A percentile compares a stretch with the other conserved stretches of the same genome.
These are phyloP conservation scores for Silene coronaria DNA, from an alignment of 179 eudicot species.

Conservation along the genomic window DNA sequence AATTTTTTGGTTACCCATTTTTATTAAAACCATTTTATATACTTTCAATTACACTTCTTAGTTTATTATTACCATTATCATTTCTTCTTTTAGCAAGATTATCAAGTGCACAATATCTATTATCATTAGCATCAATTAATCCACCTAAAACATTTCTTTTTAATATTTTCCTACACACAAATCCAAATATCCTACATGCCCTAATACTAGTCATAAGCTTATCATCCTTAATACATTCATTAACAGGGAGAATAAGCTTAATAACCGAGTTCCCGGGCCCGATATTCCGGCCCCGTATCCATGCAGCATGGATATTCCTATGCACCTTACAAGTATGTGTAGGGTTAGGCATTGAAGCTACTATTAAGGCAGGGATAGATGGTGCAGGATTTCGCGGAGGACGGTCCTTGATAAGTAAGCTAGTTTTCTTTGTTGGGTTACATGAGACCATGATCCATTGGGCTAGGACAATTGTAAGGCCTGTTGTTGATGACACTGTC, in stretches of 20 bases:
- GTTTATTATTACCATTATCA: slow-evolving; percentile 75
- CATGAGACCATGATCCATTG: slow-evolving; percentile 74
- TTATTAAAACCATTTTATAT: slow-evolving; percentile 37
- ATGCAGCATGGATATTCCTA: slow-evolving; percentile 58
- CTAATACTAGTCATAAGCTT: slow-evolving; percentile 40
- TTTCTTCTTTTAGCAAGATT: slow-evolving; percentile 71
- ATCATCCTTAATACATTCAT: slow-evolving; percentile 38
- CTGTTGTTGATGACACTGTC: slow-evolving; percentile 66
- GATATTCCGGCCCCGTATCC: slow-evolving; percentile 30
- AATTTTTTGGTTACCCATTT: neutral
- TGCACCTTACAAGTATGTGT: slow-evolving; percentile 52
- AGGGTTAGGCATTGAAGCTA: slow-evolving; percentile 61
- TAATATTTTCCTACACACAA: slow-evolving; percentile 42
- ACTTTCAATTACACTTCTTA: slow-evolving; percentile 53
- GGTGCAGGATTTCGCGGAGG: slow-evolving; percentile 38
- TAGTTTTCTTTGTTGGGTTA: slow-evolving; percentile 60
- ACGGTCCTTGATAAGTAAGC: slow-evolving; percentile 33
- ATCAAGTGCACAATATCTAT: slow-evolving; percentile 45
- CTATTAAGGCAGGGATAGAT: slow-evolving; percentile 46
- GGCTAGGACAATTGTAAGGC: slow-evolving; percentile 51
- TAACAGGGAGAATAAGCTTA: slow-evolving; percentile 35
- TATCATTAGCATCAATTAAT: slow-evolving; percentile 22
- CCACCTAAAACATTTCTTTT: slow-evolving; percentile 26
- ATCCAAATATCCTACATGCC: slow-evolving; percentile 43
- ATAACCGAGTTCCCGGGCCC: slow-evolving; percentile 25